phyloP scores from a whole-genome alignment of 352 stramenopile species.

The Phytophthora megakarya region DNA sequence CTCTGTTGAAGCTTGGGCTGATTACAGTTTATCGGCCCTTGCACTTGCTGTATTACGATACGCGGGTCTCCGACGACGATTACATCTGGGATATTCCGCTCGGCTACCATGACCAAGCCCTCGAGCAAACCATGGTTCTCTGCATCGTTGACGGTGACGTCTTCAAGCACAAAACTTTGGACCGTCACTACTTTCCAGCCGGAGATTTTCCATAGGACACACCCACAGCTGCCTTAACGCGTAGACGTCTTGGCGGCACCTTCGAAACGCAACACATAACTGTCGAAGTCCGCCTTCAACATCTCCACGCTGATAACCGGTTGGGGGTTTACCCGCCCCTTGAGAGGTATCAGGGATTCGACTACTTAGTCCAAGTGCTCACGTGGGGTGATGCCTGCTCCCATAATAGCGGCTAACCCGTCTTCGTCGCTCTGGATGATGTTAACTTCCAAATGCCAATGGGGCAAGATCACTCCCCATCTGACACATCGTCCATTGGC shows the following conservation, averaged over 20 bases:
- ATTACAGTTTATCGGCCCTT: neutral
- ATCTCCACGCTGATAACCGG: neutral
- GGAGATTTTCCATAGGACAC: neutral
- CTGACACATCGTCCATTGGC: neutral
- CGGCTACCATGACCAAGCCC: neutral
- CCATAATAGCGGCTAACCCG: neutral
- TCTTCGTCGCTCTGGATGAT: neutral
- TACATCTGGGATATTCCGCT: neutral
- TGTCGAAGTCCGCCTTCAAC: neutral
- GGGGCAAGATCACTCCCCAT: neutral
- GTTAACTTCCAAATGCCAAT: neutral
- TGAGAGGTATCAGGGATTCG: neutral
- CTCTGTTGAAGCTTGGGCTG: neutral
- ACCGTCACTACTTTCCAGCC: neutral
- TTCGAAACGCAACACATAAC: neutral
- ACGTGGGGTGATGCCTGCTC: neutral
- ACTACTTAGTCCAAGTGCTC: neutral
- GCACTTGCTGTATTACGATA: neutral
- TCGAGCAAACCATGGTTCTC: slow-evolving; percentile 1
- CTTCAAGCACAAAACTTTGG: neutral
- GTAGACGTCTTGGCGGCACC: neutral
- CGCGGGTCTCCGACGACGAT: neutral
- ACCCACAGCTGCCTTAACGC: neutral
- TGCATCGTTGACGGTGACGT: slow-evolving; percentile 4
- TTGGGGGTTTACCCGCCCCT: neutral